A percentile compares a stretch with the other conserved stretches of the same genome.
Evolutionary conservation across 1,284 basidiomycete genomes (phyloP).

Genomic region (Ceraceosorus bombacis): DNA sequence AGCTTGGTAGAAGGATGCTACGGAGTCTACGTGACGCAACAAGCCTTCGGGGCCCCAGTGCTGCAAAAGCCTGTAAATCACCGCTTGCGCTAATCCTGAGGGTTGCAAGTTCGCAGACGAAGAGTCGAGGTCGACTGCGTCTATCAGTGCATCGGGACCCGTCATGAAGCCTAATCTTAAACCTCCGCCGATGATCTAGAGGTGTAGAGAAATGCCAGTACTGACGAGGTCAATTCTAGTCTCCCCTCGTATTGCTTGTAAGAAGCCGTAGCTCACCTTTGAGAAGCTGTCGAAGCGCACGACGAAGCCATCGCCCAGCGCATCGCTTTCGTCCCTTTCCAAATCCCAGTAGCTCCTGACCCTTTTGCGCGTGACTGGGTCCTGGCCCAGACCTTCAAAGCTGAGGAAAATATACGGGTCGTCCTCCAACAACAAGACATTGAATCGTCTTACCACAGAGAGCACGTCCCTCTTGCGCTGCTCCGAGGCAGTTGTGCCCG

Average conservation of each 20-base stretch:
- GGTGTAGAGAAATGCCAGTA: too few species aligned
- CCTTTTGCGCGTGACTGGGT: slow-evolving; percentile 28
- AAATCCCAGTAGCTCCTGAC: slow-evolving; percentile 37
- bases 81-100: slow-evolving; percentile 62
- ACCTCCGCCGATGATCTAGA: slow-evolving; percentile 33
- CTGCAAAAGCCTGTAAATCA: slow-evolving; percentile 63
- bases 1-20: slow-evolving; percentile 70
- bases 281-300: slow-evolving; percentile 55
- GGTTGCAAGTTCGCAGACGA: slow-evolving; percentile 70
- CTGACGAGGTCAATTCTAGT: neutral
- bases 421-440: slow-evolving; percentile 33
- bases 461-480: slow-evolving; percentile 72
- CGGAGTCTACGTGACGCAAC: slow-evolving; percentile 59
- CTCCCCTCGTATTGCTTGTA: neutral
- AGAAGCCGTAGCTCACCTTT: slow-evolving; percentile 53
- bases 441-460: slow-evolving; percentile 62
- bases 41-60: slow-evolving; percentile 66
- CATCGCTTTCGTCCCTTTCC: slow-evolving; percentile 9
- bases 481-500: slow-evolving; percentile 44
- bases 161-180: slow-evolving; percentile 66
- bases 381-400: slow-evolving; percentile 37
- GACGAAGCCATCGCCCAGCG: slow-evolving; percentile 35
- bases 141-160: slow-evolving; percentile 66
- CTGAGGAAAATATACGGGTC: slow-evolving; percentile 43
- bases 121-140: slow-evolving; percentile 65